Evolutionary conservation across 2,329 filamentous ascomycete species (phyloP), one percentile per base, ranked within the genome.

Genomic region (Helicocarpus griseus): DNA sequence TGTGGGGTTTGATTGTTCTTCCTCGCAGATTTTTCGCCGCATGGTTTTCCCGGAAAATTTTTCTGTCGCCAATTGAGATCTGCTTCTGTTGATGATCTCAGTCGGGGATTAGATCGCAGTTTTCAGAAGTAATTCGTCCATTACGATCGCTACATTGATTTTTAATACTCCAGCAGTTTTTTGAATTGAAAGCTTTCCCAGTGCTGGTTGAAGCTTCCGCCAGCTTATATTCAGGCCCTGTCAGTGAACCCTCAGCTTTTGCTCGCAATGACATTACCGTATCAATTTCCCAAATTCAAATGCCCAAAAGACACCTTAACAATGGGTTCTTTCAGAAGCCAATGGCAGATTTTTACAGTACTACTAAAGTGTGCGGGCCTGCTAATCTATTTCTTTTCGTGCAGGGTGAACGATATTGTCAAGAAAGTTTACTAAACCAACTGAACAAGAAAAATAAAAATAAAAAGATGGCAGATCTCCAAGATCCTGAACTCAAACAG

Each of bases 401-500:
- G 39, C 39, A 22, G 4, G 38, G 4, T 9, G 3, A 21, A 11
- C n/a, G 3, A 26, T 19, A 7, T 21, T 24, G 17, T 19, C 17
- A 40, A 40, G 14, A 22, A 11, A 26, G 14, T n/a, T 22, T 5
- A 44, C 9, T 14, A 28, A 31, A 13, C 24, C 19, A 17, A 21
- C 28, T 28, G 21, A 24, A 22, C 24, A 45, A 44, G 5, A 31
- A 31, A 19, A 4, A 13, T 26, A 19, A 8, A 46, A 51, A 44
- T 21, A 35, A 51, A 33, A 11, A 51, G n/a, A 36, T 14, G 19
- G 24, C 29, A 11, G 48, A 55, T 14, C 50, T 35, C 36, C 45
- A 49, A 36, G 50, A 55, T 40, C 50, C 50, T 29, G 48, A 40
- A 31, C 44, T 35, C 43, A 44, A 36, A 31, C 31, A 48, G 26